phyloP scores from a whole-genome alignment of 768 basidiomycete genomes.

The Rubroboletus satanas region DNA sequence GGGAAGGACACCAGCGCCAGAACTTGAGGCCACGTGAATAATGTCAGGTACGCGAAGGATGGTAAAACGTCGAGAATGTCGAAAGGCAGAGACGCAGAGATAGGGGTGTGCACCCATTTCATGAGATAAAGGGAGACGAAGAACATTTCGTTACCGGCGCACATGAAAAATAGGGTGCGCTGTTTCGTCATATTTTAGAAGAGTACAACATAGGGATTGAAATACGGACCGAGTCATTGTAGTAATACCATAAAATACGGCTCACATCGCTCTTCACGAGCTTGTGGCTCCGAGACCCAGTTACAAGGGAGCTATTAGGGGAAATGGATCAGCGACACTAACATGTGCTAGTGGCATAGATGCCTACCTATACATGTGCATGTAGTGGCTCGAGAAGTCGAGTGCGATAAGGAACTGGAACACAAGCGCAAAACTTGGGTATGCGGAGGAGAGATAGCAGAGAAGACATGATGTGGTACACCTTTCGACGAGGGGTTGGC shows the following conservation, averaged over 20 bases:
- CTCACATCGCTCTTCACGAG: conserved; percentile 89
- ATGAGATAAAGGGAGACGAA: conserved; percentile 93
- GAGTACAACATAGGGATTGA: background rate
- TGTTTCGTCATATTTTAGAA: conserved; percentile 28
- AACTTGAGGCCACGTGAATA: conserved; percentile 72
- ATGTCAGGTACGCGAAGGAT: conserved; percentile 13
- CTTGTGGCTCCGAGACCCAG: conserved; percentile 92
- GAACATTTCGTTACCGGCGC: conserved; percentile 93
- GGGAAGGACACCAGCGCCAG: conserved; percentile 61
- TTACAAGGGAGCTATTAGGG: conserved; percentile 75
- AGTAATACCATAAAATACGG: conserved; percentile 87
- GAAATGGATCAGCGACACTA: conserved; percentile 4
- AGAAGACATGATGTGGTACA: conserved; percentile 95
- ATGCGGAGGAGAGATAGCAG: conserved; percentile 88
- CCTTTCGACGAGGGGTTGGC: conserved; percentile 39
- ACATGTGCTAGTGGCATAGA: no score
- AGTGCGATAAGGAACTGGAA: conserved; percentile 97
- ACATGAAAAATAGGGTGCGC: conserved; percentile 87
- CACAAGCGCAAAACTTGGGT: conserved; percentile 75
- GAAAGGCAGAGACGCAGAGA: conserved; percentile 35
- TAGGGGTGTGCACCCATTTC: conserved; percentile 74
- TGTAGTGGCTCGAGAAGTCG: conserved; percentile 98
- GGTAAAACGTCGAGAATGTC: conserved; percentile 20
- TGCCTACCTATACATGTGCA: conserved; percentile 97
- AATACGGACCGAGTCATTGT: conserved; percentile 80